phyloP scores from a whole-genome alignment of 1,284 basidiomycete genomes.

The Moesziomyces aphidis region DNA sequence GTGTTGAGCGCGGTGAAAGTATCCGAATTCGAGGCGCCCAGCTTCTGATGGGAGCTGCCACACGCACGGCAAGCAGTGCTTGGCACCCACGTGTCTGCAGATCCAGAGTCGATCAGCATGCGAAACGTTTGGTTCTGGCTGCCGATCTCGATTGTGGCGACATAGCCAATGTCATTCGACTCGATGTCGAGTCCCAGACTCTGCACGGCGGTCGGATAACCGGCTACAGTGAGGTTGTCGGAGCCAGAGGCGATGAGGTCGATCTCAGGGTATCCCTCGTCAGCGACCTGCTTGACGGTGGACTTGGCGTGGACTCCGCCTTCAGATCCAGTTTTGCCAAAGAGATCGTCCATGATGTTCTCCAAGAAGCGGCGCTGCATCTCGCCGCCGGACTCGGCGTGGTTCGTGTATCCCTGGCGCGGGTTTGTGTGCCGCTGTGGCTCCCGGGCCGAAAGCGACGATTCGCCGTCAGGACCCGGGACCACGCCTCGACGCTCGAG shows the following conservation, averaged over 20 bases:
- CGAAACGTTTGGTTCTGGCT: slow-evolving; percentile 79
- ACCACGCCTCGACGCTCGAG: slow-evolving; percentile 19
- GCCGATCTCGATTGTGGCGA: slow-evolving; percentile 81
- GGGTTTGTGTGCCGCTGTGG: slow-evolving; percentile 10
- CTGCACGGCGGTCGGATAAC: slow-evolving; percentile 71
- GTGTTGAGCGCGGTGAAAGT: slow-evolving; percentile 73
- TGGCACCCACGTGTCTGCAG: slow-evolving; percentile 80
- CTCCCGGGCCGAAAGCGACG: background rate
- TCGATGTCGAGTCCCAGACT: slow-evolving; percentile 81
- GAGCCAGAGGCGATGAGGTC: slow-evolving; percentile 30
- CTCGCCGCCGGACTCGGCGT: slow-evolving; percentile 14
- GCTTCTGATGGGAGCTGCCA: slow-evolving; percentile 72
- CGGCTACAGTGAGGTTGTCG: slow-evolving; percentile 46
- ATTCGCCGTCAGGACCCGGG: background rate
- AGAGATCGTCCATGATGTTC: slow-evolving; percentile 27
- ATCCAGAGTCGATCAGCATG: slow-evolving; percentile 82
- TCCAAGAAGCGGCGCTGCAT: slow-evolving; percentile 34
- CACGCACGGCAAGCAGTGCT: slow-evolving; percentile 51
- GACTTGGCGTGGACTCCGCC: slow-evolving; percentile 18
- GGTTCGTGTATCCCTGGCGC: slow-evolving; percentile 38
- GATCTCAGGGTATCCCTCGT: slow-evolving; percentile 23
- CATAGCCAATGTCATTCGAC: slow-evolving; percentile 74
- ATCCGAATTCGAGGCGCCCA: slow-evolving; percentile 76
- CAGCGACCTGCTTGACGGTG: slow-evolving; percentile 13
- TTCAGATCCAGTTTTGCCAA: slow-evolving; percentile 25